Percentiles rank a stretch among this genome's conserved stretches.
Evolutionary conservation across 768 basidiomycete genomes (phyloP).

Genomic region (Tulasnella sp.): DNA sequence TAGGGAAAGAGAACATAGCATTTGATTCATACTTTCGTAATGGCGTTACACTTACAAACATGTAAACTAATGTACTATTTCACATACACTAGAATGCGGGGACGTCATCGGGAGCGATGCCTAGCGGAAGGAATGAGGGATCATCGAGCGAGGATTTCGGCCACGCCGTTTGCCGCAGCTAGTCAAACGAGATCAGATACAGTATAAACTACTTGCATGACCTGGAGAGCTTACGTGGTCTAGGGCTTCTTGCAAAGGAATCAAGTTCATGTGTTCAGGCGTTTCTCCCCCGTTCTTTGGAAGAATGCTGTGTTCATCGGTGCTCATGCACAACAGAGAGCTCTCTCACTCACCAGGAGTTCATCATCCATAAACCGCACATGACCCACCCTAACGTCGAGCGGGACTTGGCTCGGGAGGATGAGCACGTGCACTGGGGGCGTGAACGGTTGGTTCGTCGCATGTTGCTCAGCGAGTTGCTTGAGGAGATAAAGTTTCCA

Average conservation of each 20-base stretch:
- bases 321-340: conserved; percentile 10
- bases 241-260: conserved; percentile 54
- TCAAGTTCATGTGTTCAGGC: conserved; percentile 75
- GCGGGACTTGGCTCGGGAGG: conserved; percentile 67
- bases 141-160: conserved; percentile 21
- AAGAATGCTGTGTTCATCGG: conserved; percentile 30
- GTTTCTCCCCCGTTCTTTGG: conserved; percentile 49
- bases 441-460: conserved; percentile 56
- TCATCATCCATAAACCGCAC: conserved; percentile 68
- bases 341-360: conserved; percentile 46
- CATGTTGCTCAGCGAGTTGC: conserved; percentile 53
- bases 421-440: conserved; percentile 72
- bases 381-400: conserved; percentile 56
- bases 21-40: not conserved
- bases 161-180: conserved; percentile 13
- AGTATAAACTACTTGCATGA: not conserved
- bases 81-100: not conserved
- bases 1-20: not conserved
- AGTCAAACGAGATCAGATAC: not conserved
- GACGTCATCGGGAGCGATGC: conserved; percentile 24
- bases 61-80: not conserved
- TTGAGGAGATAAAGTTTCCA: conserved; percentile 34
- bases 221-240: conserved; percentile 48
- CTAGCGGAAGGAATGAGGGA: conserved; percentile 25
- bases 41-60: not conserved